phyloP scores from a whole-genome alignment of 2,329 filamentous ascomycete species.

The Alternaria angustiovoidea region DNA sequence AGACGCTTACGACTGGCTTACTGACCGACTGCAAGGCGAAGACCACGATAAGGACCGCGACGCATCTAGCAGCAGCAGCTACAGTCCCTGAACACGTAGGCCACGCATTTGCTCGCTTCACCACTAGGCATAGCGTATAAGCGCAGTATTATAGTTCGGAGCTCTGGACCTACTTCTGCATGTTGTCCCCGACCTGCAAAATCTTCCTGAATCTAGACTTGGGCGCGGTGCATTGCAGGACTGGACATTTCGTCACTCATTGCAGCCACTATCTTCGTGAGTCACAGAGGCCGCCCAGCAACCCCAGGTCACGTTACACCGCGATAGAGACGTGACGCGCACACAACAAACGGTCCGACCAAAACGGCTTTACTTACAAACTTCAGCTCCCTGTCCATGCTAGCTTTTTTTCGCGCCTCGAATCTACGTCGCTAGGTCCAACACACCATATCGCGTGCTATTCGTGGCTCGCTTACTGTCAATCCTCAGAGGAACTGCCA shows the following conservation, averaged over 20 bases:
- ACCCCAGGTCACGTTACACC: slow-evolving; percentile 21
- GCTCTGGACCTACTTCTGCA: neutral
- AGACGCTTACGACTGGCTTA: neutral
- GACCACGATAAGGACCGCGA: slow-evolving; percentile 4
- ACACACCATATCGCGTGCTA: slow-evolving; percentile 26
- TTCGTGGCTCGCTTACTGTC: slow-evolving; percentile 17
- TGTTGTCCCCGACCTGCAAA: neutral
- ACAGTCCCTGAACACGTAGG: slow-evolving; percentile 1
- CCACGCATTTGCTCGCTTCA: slow-evolving; percentile 8
- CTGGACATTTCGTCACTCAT: neutral
- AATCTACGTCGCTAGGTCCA: slow-evolving; percentile 13
- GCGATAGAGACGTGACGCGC: slow-evolving; percentile 20
- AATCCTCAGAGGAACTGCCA: slow-evolving; percentile 8
- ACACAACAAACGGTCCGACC: neutral
- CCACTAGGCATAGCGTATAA: neutral
- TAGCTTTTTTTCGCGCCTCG: neutral
- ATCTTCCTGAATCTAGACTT: slow-evolving; percentile 1
- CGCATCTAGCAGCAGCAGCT: neutral
- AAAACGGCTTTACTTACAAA: neutral
- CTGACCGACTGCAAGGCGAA: neutral
- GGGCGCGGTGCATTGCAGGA: neutral
- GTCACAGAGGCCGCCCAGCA: slow-evolving; percentile 11
- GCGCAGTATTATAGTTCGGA: slow-evolving; percentile 4
- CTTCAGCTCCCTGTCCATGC: neutral
- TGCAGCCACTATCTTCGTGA: slow-evolving; percentile 12